phyloP scores from a whole-genome alignment of 176 grass and related monocot genomes.

The Carex cristatella region DNA sequence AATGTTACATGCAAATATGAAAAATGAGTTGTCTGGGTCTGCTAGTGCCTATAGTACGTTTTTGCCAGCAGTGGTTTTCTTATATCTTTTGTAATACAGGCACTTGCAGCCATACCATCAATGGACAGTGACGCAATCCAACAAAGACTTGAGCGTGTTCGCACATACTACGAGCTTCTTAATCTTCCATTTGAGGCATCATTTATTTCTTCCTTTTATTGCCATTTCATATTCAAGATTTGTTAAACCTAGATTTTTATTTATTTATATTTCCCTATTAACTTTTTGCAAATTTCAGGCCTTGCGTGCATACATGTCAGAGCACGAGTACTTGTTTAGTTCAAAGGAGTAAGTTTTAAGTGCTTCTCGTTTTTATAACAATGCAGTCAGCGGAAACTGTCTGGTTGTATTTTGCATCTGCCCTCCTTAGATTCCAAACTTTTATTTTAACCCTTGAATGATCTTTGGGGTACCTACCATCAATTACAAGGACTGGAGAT shows the following conservation, averaged over 20 bases:
- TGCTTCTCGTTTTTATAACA: slow-evolving; percentile 4
- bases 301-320: slow-evolving; percentile 72
- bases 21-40: background rate
- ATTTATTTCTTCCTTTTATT: background rate
- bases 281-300: slow-evolving; percentile 40
- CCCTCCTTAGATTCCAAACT: background rate
- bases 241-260: background rate
- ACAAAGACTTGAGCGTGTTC: slow-evolving; percentile 81
- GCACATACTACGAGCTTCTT: slow-evolving; percentile 74
- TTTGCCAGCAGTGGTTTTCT: background rate
- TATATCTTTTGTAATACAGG: slow-evolving; percentile 37
- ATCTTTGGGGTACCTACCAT: background rate
- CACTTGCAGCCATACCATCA: slow-evolving; percentile 82
- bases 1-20: no score
- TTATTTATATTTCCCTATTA: slow-evolving; percentile 17
- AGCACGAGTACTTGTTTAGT: slow-evolving; percentile 80
- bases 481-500: background rate
- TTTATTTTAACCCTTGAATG: background rate
- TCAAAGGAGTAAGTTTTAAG: slow-evolving; percentile 58
- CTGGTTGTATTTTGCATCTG: background rate
- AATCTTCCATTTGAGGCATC: slow-evolving; percentile 85
- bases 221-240: slow-evolving; percentile 8
- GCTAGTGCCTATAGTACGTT: slow-evolving; percentile 3
- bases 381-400: background rate
- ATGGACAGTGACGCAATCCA: slow-evolving; percentile 79